Evolutionary conservation across 2,329 filamentous ascomycete genomes (phyloP).

Genomic region (Fusarium guadeloupense): DNA sequence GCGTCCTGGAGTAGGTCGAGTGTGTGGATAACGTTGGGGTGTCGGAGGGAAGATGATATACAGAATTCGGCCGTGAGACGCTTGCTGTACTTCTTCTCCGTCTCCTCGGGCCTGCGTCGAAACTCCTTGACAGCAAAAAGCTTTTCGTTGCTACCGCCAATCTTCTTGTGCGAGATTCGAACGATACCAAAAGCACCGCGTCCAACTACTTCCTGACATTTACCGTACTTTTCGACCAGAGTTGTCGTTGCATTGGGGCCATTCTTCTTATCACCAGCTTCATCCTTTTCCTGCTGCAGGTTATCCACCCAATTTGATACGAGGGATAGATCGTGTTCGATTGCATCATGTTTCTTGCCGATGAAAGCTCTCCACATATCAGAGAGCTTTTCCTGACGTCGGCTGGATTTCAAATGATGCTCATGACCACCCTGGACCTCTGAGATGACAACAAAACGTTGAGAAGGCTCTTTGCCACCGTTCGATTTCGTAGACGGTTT

Average conservation of each 20-base stretch:
- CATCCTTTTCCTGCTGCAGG: conserved; percentile 86
- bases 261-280: conserved; percentile 81
- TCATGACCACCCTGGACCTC: conserved; percentile 76
- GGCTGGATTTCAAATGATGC: conserved; percentile 88
- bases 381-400: conserved; percentile 92
- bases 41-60: conserved; percentile 94
- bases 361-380: conserved; percentile 91
- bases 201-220: conserved; percentile 96
- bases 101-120: conserved; percentile 91
- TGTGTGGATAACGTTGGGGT: conserved; percentile 98
- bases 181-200: conserved; percentile 97
- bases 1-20: conserved; percentile 94
- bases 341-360: conserved; percentile 80
- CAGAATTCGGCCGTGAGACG: conserved; percentile 97
- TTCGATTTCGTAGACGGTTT: conserved; percentile 46
- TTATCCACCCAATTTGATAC: conserved; percentile 98
- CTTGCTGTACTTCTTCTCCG: conserved; percentile 97
- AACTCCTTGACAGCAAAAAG: conserved; percentile 99
- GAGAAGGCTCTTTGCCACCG: conserved; percentile 49
- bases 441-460: conserved; percentile 62
- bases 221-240: conserved; percentile 95
- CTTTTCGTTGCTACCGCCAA: conserved; percentile 84
- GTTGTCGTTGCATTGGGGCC: conserved; percentile 76
- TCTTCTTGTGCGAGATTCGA: conserved; percentile 94
- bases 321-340: conserved; percentile 86